A percentile compares a stretch with the other conserved stretches of the same genome.
phyloP scores from a whole-genome alignment of 2,329 filamentous ascomycete genomes.

The Colletotrichum lupini region DNA sequence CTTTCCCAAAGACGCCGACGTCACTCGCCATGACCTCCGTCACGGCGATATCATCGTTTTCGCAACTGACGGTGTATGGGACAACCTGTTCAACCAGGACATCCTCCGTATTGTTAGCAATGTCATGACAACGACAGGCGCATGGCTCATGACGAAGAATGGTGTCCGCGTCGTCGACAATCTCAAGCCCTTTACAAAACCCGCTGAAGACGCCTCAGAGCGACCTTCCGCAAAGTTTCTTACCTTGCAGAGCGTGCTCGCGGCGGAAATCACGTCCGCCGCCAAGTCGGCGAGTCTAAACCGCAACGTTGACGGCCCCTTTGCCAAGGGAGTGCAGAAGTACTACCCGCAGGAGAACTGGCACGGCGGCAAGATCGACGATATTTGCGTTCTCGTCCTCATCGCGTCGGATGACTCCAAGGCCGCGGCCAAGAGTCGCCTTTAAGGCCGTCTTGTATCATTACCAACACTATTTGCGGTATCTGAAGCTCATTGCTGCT shows the following conservation, averaged over 20 bases:
- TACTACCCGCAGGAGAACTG: conserved; percentile 88
- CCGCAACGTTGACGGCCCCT: conserved; percentile 85
- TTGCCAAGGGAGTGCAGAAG: conserved; percentile 92
- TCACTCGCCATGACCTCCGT: conserved; percentile 79
- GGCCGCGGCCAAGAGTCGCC: conserved; percentile 41
- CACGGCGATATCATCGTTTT: conserved; percentile 96
- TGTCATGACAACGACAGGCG: conserved; percentile 78
- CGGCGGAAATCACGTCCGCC: conserved; percentile 80
- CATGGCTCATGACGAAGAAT: conserved; percentile 74
- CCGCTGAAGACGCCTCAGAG: conserved; percentile 45
- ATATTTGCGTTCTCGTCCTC: conserved; percentile 88
- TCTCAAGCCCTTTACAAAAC: conserved; percentile 64
- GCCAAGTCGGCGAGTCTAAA: conserved; percentile 89
- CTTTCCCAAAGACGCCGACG: conserved; percentile 83
- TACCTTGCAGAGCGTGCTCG: conserved; percentile 82
- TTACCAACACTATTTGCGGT: neutral
- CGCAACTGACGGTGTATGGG: conserved; percentile 94
- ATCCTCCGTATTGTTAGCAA: conserved; percentile 83
- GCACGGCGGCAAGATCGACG: conserved; percentile 93
- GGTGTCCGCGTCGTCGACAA: conserved; percentile 71
- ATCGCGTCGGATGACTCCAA: conserved; percentile 75
- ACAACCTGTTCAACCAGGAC: conserved; percentile 93
- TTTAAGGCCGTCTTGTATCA: conserved; percentile 38
- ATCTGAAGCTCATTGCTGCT: neutral
- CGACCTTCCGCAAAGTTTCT: conserved; percentile 36